Percentiles rank a stretch among this genome's conserved stretches.
Evolutionary conservation across 2,329 filamentous ascomycete species (phyloP).

Genomic region (Colletotrichum sp.): DNA sequence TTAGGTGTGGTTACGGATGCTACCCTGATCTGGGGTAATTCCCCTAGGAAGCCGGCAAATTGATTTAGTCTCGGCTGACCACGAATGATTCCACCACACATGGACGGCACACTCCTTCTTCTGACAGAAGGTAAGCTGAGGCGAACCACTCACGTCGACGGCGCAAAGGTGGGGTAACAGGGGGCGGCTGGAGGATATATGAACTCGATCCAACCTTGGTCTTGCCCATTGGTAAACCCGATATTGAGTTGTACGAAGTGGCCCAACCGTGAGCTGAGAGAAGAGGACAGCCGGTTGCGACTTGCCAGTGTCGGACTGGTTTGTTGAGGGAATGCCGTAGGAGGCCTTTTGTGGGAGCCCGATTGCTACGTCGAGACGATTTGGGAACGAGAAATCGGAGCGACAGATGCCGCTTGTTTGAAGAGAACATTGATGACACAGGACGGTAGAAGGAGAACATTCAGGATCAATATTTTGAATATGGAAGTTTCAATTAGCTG

Average conservation of each 20-base stretch:
- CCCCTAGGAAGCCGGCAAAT: neutral
- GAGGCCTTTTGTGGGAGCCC: neutral
- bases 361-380: neutral
- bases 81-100: slow-evolving; percentile 8
- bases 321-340: neutral
- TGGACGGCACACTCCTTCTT: neutral
- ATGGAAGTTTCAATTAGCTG: neutral
- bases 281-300: neutral
- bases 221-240: neutral
- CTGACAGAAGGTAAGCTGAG: neutral
- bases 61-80: neutral
- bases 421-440: neutral
- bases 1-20: neutral
- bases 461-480: neutral
- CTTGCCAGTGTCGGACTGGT: slow-evolving; percentile 1
- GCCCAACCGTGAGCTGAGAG: neutral
- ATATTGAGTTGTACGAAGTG: neutral
- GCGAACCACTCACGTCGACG: neutral
- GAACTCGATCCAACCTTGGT: slow-evolving; percentile 5
- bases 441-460: neutral
- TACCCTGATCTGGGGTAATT: slow-evolving; percentile 8
- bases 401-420: neutral
- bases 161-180: neutral
- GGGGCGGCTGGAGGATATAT: neutral
- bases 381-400: neutral